These are phyloP conservation scores for Xylaria sp. DNA, from an alignment of 2,329 filamentous ascomycete species.

Conservation along the genomic window DNA sequence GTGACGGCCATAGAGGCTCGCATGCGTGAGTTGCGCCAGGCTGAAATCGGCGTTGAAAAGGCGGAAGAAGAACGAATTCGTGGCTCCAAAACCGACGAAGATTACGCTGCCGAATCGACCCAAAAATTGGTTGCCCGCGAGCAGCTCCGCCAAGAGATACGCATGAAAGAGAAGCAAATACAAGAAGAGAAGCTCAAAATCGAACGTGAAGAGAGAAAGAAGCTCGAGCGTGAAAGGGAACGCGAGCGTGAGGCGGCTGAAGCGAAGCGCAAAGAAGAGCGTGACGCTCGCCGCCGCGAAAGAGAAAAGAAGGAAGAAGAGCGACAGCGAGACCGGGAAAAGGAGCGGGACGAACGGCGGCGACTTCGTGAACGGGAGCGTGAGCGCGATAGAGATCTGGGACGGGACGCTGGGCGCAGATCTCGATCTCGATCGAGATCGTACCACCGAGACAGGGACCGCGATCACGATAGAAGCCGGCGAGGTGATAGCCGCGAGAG, in stretches of 20 bases:
- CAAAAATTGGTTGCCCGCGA: constrained; percentile 56
- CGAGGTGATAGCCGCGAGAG: constrained; percentile 32
- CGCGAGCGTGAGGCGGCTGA: constrained; percentile 46
- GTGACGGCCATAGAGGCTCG: constrained; percentile 61
- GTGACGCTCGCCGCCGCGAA: constrained; percentile 45
- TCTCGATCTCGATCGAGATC: constrained; percentile 33
- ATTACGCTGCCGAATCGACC: constrained; percentile 64
- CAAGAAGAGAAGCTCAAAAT: constrained; percentile 58
- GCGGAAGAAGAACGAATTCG: constrained; percentile 59
- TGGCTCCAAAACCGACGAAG: constrained; percentile 67
- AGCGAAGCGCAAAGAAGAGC: constrained; percentile 44
- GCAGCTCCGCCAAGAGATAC: constrained; percentile 54
- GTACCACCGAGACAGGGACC: constrained; percentile 33
- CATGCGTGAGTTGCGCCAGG: constrained; percentile 61
- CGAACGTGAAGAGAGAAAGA: constrained; percentile 51
- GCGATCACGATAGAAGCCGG: constrained; percentile 34
- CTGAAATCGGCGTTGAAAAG: constrained; percentile 64
- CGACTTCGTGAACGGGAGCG: constrained; percentile 37
- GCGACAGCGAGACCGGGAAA: constrained; percentile 43
- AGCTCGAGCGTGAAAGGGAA: constrained; percentile 44
- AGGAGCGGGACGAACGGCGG: constrained; percentile 51
- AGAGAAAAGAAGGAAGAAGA: constrained; percentile 34
- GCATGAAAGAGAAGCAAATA: constrained; percentile 53
- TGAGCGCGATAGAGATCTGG: constrained; percentile 28
- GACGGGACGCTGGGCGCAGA: constrained; percentile 30